Evolutionary conservation across 441 rosid species (phyloP).

Genomic region (Hypseocharis bilobata): DNA sequence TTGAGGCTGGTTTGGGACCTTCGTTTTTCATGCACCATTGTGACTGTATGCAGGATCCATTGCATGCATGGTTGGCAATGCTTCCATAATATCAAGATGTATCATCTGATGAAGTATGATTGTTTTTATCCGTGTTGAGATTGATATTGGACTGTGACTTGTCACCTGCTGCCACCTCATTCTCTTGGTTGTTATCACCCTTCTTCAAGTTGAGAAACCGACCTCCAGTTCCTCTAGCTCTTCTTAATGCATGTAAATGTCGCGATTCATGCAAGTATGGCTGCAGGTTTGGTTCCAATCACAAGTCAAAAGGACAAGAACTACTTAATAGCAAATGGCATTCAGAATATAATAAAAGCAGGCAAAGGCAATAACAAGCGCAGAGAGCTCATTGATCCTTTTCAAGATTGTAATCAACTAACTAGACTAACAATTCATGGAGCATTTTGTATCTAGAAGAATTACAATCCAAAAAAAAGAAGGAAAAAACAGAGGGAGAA

Average conservation of each 20-base stretch:
- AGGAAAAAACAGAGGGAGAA: neutral
- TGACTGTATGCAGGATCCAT: conserved; percentile 1
- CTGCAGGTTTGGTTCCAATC: conserved; percentile 32
- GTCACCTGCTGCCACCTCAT: conserved; percentile 40
- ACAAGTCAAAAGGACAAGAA: conserved; percentile 8
- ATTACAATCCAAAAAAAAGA: no score
- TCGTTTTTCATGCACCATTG: conserved; percentile 4
- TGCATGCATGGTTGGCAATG: conserved; percentile 1
- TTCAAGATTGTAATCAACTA: neutral
- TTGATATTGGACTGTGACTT: conserved; percentile 53
- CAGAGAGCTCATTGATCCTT: neutral
- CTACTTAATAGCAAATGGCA: neutral
- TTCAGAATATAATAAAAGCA: neutral
- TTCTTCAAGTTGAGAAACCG: conserved; percentile 84
- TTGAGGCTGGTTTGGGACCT: conserved; percentile 8
- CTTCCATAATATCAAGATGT: conserved; percentile 29
- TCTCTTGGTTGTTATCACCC: conserved; percentile 36
- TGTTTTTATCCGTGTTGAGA: conserved; percentile 45
- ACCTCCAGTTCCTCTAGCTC: conserved; percentile 92
- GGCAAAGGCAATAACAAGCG: neutral
- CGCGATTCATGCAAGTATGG: conserved; percentile 95
- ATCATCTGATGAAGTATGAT: conserved; percentile 35
- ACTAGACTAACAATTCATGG: no score
- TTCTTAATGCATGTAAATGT: conserved; percentile 75
- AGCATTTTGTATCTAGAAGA: neutral